Conservation (phyloP, 805 yeast species). For the Candida pseudofarinosa region DNA sequence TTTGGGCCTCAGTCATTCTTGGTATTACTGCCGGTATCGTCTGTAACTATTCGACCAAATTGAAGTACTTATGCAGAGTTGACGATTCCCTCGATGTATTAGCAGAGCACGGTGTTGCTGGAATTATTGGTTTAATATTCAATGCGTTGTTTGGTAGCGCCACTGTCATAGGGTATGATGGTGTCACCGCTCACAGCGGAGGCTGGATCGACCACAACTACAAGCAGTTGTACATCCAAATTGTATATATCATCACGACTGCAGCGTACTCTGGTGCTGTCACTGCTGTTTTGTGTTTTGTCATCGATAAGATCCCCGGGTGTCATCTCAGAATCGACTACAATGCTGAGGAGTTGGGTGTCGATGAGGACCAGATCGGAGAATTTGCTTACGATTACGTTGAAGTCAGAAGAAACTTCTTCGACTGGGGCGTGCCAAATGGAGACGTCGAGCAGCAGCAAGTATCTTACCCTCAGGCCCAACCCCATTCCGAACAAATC, state of each 20-base stretch:
- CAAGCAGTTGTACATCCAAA: constrained; percentile 86
- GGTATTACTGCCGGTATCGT: constrained; percentile 78
- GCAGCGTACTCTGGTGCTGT: constrained; percentile 72
- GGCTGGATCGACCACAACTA: constrained; percentile 92
- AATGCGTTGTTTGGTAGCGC: constrained; percentile 85
- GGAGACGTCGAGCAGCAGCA: constrained; percentile 3
- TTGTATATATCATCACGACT: constrained; percentile 76
- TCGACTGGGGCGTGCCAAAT: constrained; percentile 46
- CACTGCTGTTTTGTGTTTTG: constrained; percentile 72
- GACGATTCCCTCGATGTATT: constrained; percentile 93
- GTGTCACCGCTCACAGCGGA: constrained; percentile 76
- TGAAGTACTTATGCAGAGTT: constrained; percentile 74
- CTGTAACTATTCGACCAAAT: constrained; percentile 86
- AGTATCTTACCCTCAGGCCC: neutral
- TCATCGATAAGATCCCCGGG: constrained; percentile 76
- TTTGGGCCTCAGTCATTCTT: constrained; percentile 85
- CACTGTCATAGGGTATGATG: constrained; percentile 88
- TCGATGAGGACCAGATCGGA: constrained; percentile 96
- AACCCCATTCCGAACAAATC: constrained; percentile 1
- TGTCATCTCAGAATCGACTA: constrained; percentile 75
- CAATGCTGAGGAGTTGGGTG: constrained; percentile 81
- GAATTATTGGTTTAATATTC: constrained; percentile 83
- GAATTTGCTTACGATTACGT: constrained; percentile 99
- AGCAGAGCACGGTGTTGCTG: constrained; percentile 99
- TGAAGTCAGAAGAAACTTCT: constrained; percentile 90